phyloP scores from a whole-genome alignment of 1,284 basidiomycete species.

The Kalmanozyma brasiliensis region DNA sequence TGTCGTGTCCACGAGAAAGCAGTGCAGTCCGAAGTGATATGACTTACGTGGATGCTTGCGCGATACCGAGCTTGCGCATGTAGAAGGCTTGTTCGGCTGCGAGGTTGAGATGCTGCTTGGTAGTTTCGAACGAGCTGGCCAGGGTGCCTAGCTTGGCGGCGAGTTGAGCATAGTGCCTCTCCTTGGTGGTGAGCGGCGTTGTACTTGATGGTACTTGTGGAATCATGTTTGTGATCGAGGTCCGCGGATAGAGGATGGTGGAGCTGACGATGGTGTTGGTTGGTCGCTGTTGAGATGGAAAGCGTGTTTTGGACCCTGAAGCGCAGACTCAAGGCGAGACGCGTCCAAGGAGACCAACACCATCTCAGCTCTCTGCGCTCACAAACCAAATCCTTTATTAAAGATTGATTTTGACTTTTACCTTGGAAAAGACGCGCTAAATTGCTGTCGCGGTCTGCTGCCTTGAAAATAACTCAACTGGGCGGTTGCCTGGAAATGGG shows the following conservation, averaged over 20 bases:
- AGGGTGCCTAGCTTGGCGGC: slow-evolving; percentile 40
- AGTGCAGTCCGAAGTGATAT: too few relatives aligned
- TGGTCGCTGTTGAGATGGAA: too few relatives aligned
- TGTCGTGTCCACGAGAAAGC: too few relatives aligned
- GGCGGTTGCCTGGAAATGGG: too few relatives aligned
- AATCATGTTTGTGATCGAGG: slow-evolving; percentile 13
- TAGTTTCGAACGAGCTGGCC: slow-evolving; percentile 36
- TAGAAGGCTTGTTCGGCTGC: slow-evolving; percentile 51
- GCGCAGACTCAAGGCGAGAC: slow-evolving; percentile 8
- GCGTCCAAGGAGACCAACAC: slow-evolving; percentile 31
- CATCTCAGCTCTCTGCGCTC: not conserved
- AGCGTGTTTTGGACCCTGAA: too few relatives aligned
- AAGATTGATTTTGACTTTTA: slow-evolving; percentile 7
- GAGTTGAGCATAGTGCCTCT: slow-evolving; percentile 46
- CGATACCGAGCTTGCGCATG: slow-evolving; percentile 49
- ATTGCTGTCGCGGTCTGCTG: too few relatives aligned
- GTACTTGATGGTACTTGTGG: slow-evolving; percentile 23
- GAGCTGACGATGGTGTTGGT: slow-evolving; percentile 1
- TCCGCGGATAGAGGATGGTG: slow-evolving; percentile 1
- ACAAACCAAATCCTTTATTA: too few relatives aligned
- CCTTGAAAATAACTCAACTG: too few relatives aligned
- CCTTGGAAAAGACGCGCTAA: too few relatives aligned
- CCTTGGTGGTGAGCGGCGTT: slow-evolving; percentile 30
- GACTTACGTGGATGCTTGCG: slow-evolving; percentile 47
- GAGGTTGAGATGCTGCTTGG: slow-evolving; percentile 37